Evolutionary conservation across 495 filamentous ascomycete genomes (phyloP), one percentile per base, ranked within the genome.

Genomic region (Hypoxylon lienhwacheense): DNA sequence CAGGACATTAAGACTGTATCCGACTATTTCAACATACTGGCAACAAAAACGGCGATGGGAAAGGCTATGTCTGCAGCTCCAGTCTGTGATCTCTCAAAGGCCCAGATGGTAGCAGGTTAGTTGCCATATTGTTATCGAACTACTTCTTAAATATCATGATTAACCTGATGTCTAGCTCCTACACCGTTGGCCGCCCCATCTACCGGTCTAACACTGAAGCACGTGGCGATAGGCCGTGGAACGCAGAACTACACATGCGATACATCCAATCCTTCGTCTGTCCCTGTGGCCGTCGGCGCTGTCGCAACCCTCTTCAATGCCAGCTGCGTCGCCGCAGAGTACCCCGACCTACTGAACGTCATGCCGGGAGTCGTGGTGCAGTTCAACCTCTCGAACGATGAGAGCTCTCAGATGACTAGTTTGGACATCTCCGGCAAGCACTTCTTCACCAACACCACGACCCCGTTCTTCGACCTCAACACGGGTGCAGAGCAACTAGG

Each of bases 191-290:
- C 85, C 5, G 46, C 77, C 29, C 81, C 82, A 10, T 70, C 76
- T 12, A 53, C 75, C 6, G 86, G 82, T 42, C 71, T 88, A 10
- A 70, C 45, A 0, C 74, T 90, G 21, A 81, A 79, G 65, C 89
- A 93, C 65, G 85, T 96, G 22, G 89, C 84, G 61, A 75, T 97
- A 40, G 92, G 92, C 62, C 85, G 89, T 25, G 92, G 92, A 28
- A 91, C 85, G 7, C 81, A 97, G 75, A 96, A 97, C 78, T 97
- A 96, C 71, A 91, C 89, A 49, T 97, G 92, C 76, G 75, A 80
- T 26, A 66, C 77, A 24, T 72, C 72, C 44, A 78, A 81, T 56
- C 63, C 80, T 2, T 69, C 75, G 1, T 78, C 83, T 0, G 66
- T 70, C 0, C 92, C 92, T n/a, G 66, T 65, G 3, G 69, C 83